Evolutionary conservation across 768 basidiomycete genomes (phyloP).

Genomic region (Scleroderma citrinum): DNA sequence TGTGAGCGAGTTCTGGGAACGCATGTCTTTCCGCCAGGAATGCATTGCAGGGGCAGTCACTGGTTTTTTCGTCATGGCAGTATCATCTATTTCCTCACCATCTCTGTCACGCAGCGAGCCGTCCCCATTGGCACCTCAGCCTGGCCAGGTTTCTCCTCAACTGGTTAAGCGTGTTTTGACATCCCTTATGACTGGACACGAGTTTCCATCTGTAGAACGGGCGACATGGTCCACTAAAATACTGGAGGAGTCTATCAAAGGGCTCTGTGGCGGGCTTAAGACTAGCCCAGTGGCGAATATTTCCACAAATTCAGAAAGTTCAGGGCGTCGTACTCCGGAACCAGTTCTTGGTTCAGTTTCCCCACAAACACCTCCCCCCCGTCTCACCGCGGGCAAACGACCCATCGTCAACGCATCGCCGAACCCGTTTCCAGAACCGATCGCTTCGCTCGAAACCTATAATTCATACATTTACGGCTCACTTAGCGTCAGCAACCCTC

Average conservation of each 20-base stretch:
- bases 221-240: conserved; percentile 66
- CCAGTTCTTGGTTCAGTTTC: conserved; percentile 29
- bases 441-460: conserved; percentile 57
- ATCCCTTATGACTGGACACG: conserved; percentile 65
- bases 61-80: conserved; percentile 80
- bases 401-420: conserved; percentile 47
- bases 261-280: conserved; percentile 62
- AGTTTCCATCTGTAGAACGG: conserved; percentile 66
- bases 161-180: conserved; percentile 66
- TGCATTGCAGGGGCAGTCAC: conserved; percentile 87
- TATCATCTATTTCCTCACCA: conserved; percentile 27
- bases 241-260: conserved; percentile 60
- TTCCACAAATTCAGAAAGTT: conserved; percentile 15
- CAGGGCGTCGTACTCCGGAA: conserved; percentile 39
- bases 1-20: conserved; percentile 90
- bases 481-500: conserved; percentile 46
- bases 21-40: conserved; percentile 95
- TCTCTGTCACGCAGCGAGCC: conserved; percentile 17
- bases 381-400: conserved; percentile 23
- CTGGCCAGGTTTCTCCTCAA: conserved; percentile 58
- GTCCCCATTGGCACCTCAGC: conserved; percentile 45
- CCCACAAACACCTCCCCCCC: conserved; percentile 50
- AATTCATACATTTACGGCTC: conserved; percentile 53
- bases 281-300: conserved; percentile 14
- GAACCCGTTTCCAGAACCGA: conserved; percentile 64